phyloP scores from a whole-genome alignment of 768 basidiomycete genomes.

The Auriculariales sp. region DNA sequence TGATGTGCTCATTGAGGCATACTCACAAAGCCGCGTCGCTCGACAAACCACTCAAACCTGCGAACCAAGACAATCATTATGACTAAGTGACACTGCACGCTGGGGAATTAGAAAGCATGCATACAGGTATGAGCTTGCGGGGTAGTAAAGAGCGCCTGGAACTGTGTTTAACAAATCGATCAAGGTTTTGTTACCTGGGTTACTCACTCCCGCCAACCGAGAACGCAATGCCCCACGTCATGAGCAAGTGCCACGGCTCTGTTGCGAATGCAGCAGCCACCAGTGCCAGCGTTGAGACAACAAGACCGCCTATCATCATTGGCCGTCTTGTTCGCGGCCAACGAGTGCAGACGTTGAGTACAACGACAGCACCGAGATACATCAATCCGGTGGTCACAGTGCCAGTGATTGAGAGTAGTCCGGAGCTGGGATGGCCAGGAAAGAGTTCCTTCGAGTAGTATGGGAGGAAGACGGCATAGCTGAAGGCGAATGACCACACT shows the following conservation, averaged over 20 bases:
- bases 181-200: too few relatives aligned
- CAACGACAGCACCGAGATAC: neutral
- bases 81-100: too few relatives aligned
- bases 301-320: neutral
- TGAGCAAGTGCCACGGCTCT: neutral
- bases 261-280: neutral
- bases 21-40: neutral
- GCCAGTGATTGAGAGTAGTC: neutral
- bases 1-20: neutral
- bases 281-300: neutral
- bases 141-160: neutral
- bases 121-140: neutral
- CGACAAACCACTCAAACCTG: neutral
- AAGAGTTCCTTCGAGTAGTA: neutral
- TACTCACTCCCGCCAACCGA: neutral
- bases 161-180: too few relatives aligned
- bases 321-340: neutral
- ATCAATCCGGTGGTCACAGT: neutral
- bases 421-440: neutral
- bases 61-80: neutral
- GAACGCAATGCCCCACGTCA: neutral
- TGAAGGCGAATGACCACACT: neutral
- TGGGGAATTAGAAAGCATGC: neutral
- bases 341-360: neutral
- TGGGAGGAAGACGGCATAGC: neutral